phyloP scores from a whole-genome alignment of 805 yeast species.

The Metschnikowia continentalis region DNA sequence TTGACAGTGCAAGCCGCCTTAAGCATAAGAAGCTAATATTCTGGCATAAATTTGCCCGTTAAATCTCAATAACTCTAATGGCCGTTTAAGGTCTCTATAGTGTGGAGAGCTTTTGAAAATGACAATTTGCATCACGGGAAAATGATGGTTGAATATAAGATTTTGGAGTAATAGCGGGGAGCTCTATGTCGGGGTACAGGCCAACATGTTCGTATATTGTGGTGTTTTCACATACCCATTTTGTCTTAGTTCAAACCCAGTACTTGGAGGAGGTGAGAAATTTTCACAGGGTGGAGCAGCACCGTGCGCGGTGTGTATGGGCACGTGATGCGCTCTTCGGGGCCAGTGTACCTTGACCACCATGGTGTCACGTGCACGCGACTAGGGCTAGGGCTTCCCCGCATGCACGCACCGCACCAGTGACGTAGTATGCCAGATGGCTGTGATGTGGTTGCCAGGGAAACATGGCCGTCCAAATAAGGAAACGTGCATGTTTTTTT shows the following conservation, averaged over 20 bases:
- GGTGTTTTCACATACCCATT: slow-evolving; percentile 18
- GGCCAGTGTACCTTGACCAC: background rate
- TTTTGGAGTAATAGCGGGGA: background rate
- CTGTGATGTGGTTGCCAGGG: too few species aligned
- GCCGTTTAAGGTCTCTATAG: background rate
- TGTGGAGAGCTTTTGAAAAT: background rate
- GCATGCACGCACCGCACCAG: background rate
- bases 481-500: background rate
- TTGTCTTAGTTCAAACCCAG: slow-evolving; percentile 13
- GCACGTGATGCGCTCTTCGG: slow-evolving; percentile 10
- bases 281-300: slow-evolving; percentile 14
- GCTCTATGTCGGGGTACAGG: background rate
- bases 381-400: slow-evolving; percentile 16
- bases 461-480: background rate
- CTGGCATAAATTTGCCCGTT: background rate
- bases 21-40: background rate
- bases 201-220: background rate
- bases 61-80: background rate
- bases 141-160: too few species aligned
- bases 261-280: slow-evolving; percentile 13
- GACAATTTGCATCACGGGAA: background rate
- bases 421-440: background rate
- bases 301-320: slow-evolving; percentile 5
- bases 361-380: slow-evolving; percentile 11
- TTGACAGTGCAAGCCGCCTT: too few species aligned